These are phyloP conservation scores for Lactarius tabidus DNA, from an alignment of 768 basidiomycete genomes.

Conservation along the genomic window DNA sequence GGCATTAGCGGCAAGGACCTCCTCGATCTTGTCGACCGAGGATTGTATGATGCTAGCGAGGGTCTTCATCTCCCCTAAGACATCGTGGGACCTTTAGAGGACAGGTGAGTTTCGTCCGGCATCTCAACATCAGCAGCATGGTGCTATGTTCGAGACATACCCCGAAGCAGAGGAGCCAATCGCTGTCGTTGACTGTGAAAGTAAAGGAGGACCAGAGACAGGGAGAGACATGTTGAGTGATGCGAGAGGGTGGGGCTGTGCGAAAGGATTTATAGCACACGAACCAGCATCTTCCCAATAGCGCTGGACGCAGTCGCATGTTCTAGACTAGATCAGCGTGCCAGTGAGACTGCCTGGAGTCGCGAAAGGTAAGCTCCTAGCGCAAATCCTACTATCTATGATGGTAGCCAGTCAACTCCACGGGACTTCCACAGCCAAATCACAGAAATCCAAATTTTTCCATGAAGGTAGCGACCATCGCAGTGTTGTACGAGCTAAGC, in stretches of 20 bases:
- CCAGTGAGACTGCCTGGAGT: no score
- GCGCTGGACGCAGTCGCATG: no score
- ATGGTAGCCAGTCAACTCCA: no score
- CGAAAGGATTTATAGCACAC: not conserved
- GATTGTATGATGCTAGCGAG: slow-evolving; percentile 3
- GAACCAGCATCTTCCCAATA: no score
- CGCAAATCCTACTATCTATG: no score
- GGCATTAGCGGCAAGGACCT: not conserved
- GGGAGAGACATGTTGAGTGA: not conserved
- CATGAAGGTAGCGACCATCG: no score
- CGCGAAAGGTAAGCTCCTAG: no score
- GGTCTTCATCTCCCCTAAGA: not conserved
- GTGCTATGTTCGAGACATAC: not conserved
- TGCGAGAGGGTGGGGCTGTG: not conserved
- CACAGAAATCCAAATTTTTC: no score
- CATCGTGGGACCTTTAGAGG: not conserved
- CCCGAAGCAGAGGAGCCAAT: not conserved
- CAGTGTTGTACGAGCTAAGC: no score
- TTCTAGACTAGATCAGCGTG: no score
- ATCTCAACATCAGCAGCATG: not conserved
- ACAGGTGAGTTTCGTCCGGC: not conserved
- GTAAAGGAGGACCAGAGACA: not conserved
- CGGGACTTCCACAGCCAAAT: no score
- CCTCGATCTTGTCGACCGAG: not conserved
- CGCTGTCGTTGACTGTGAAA: not conserved